These are phyloP conservation scores for Fagopyrum esculentum DNA, from an alignment of 148 eudicot species.

Conservation along the genomic window DNA sequence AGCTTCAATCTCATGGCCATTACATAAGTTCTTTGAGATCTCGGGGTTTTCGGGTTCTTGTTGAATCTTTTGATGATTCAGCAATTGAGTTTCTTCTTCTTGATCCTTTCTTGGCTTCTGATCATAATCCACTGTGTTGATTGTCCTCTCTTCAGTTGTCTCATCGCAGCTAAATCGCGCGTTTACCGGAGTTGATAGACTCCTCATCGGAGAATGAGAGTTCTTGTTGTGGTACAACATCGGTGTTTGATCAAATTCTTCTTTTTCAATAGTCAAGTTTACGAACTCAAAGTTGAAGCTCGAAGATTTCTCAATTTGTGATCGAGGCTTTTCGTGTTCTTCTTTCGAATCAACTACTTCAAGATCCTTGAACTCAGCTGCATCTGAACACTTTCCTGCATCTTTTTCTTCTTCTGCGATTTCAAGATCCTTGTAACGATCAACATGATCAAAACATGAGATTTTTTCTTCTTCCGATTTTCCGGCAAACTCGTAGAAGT, in stretches of 20 bases:
- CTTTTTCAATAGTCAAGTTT: background rate
- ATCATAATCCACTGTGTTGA: constrained; percentile 3
- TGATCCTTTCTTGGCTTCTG: background rate
- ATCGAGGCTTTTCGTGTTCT: background rate
- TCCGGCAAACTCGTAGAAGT: background rate
- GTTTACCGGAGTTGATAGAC: background rate
- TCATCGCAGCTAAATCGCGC: background rate
- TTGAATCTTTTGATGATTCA: background rate
- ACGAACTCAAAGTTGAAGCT: constrained; percentile 6
- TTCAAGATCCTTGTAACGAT: constrained; percentile 1
- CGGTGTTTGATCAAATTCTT: background rate
- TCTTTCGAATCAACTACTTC: background rate
- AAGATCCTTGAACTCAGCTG: constrained; percentile 1
- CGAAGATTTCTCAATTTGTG: background rate
- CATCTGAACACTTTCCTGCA: no score
- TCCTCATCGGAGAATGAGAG: constrained; percentile 1
- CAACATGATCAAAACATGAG: background rate
- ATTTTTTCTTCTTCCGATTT: background rate
- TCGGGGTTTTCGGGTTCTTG: background rate
- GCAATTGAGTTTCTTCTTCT: background rate
- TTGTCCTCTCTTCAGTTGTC: background rate
- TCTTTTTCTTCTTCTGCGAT: no score
- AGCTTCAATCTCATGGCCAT: background rate
- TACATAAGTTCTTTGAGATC: background rate
- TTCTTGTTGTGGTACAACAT: background rate